Base-by-base conservation (phyloP, 1,284 basidiomycete species). In the Boletus nobilissimus region DNA sequence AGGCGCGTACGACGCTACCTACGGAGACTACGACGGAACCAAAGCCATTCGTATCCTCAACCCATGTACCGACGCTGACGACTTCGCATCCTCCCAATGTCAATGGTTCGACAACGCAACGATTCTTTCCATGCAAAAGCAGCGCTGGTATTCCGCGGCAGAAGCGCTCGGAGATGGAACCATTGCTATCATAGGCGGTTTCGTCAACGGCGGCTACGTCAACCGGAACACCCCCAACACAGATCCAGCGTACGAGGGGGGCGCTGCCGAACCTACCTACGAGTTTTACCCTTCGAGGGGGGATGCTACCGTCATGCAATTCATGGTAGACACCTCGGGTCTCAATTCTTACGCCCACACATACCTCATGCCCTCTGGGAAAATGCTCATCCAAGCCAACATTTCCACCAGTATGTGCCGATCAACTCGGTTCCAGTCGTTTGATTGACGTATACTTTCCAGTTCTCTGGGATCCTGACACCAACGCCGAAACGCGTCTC, bases 301-400 rank as follows among this genome's bases (percentile, higher is more conserved):
- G 46, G 85, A 87, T 68, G 83, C 94, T 4, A 88, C 92, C 81
- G 88, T 90, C 34, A 94, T 98, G 89, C 88, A 94, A 74, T 95
- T 98, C 87, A 91, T 98, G 87, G 87, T 92, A 78, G 89, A 92
- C 63, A 97, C 97, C 0, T 94, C 96, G 57, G 97, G 97, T 70
- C 91, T 97, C 82, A 99, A 99, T 87, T 90, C 97, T 11, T 99
- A 97, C 81, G 92, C 96, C 1, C 93, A 97, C 81, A 93, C 95
- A 1, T 98, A 91, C 91, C 90, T 97, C 72, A 91, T 98, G 88
- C 92, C 95, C 3, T 96, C 94, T 3, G 97, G 97, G 71, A 93
- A 92, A 82, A 90, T 96, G 87, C 92, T 97, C 82, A 89, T 97
- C 64, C 97, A 98, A 85, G 95, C 96, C 8, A 97, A 97, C 84